Evolutionary conservation across 2,329 filamentous ascomycete species (phyloP).

Genomic region (Sporothrix pseudoabietina): DNA sequence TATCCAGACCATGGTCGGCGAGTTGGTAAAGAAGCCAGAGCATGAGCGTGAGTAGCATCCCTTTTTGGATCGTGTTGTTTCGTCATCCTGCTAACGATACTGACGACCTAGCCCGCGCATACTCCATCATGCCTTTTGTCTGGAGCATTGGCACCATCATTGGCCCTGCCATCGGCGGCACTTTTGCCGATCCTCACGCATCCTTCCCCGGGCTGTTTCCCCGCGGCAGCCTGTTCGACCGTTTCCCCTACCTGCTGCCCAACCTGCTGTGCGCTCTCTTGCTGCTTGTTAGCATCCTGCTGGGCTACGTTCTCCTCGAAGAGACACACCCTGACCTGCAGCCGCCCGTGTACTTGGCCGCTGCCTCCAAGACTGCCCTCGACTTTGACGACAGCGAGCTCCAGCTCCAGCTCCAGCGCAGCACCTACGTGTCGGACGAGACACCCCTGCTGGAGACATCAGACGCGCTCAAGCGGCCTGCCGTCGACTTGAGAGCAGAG

Average conservation of each 20-base stretch:
- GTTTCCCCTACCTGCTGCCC: conserved; percentile 83
- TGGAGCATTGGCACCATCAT: conserved; percentile 91
- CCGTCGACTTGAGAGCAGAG: conserved; percentile 73
- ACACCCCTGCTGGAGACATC: conserved; percentile 76
- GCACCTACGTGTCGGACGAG: conserved; percentile 61
- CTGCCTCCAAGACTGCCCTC: background rate
- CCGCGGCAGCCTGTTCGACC: conserved; percentile 67
- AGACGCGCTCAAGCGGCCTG: conserved; percentile 71
- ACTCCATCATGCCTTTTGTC: conserved; percentile 90
- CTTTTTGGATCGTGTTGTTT: background rate
- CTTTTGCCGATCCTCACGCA: conserved; percentile 75
- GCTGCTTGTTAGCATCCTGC: conserved; percentile 74
- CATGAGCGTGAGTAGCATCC: conserved; percentile 72
- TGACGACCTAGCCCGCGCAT: conserved; percentile 67
- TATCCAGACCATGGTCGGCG: conserved; percentile 90
- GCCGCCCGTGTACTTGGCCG: conserved; percentile 39
- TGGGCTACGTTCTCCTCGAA: conserved; percentile 78
- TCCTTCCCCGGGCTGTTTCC: conserved; percentile 74
- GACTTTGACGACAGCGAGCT: conserved; percentile 40
- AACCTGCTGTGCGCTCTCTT: conserved; percentile 81
- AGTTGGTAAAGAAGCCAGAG: conserved; percentile 78
- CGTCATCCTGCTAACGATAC: conserved; percentile 33
- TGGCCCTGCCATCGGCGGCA: conserved; percentile 83
- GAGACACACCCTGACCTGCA: conserved; percentile 89
- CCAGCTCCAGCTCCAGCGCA: conserved; percentile 51